These are phyloP conservation scores for Vicia sativa DNA, from an alignment of 306 rosid species.

Conservation along the genomic window DNA sequence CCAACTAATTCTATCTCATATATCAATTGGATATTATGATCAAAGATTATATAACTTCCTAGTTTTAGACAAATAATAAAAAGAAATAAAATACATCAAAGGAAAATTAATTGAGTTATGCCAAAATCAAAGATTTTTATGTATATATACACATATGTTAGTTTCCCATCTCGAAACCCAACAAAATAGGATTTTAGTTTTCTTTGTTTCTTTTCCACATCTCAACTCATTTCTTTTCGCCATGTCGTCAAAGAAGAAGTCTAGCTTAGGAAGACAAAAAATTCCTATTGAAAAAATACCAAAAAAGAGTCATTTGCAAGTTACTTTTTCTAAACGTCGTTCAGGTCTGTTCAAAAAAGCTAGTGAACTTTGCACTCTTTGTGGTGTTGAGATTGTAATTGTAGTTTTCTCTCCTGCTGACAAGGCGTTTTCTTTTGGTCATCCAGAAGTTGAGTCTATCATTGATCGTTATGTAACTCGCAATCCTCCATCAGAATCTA, in stretches of 20 bases:
- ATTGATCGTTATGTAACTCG: constrained; percentile 44
- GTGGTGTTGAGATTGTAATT: constrained; percentile 63
- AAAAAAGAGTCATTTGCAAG: constrained; percentile 59
- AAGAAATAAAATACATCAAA: constrained; percentile 44
- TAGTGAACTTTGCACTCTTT: constrained; percentile 71
- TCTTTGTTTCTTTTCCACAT: background rate
- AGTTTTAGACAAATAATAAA: constrained; percentile 38
- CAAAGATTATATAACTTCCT: constrained; percentile 47
- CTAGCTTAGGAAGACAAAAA: constrained; percentile 58
- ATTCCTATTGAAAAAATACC: constrained; percentile 63
- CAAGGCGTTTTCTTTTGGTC: constrained; percentile 72
- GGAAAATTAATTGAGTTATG: constrained; percentile 33
- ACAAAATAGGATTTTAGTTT: background rate
- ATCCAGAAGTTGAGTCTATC: constrained; percentile 61
- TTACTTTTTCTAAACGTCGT: constrained; percentile 70
- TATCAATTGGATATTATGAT: constrained; percentile 32
- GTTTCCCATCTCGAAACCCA: constrained; percentile 32
- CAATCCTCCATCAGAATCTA: constrained; percentile 30
- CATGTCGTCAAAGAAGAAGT: constrained; percentile 51
- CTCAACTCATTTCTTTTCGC: background rate
- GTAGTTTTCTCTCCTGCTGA: constrained; percentile 68
- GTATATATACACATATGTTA: constrained; percentile 38
- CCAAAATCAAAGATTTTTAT: constrained; percentile 38
- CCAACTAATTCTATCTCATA: constrained; percentile 20
- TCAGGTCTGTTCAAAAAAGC: constrained; percentile 75